A percentile compares a stretch with the other conserved stretches of the same genome.
Evolutionary conservation across 2,329 filamentous ascomycete species (phyloP).

Genomic region (Aspergillus amoenus): DNA sequence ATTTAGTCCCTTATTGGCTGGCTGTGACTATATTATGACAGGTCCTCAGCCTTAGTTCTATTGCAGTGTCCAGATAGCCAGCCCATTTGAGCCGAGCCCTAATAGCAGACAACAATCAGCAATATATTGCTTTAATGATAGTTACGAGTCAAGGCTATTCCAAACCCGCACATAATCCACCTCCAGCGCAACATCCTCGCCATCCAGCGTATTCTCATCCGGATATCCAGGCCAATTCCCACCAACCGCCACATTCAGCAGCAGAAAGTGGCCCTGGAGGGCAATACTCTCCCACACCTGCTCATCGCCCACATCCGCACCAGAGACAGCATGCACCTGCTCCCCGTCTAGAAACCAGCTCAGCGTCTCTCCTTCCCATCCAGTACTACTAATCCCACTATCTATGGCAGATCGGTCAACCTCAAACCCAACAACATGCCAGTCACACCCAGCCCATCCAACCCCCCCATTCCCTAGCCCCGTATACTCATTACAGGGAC

Average conservation of each 20-base stretch:
- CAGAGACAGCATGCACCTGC: background rate
- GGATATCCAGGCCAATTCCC: constrained; percentile 13
- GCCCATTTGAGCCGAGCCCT: no score
- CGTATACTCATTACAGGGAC: constrained; percentile 8
- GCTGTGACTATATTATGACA: no score
- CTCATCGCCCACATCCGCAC: background rate
- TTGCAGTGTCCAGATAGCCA: no score
- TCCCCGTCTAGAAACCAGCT: constrained; percentile 7
- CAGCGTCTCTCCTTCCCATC: background rate
- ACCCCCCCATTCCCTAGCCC: constrained; percentile 9
- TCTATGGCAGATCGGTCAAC: constrained; percentile 3
- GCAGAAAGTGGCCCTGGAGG: constrained; percentile 8
- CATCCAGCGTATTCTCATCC: constrained; percentile 11
- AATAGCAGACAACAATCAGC: no score
- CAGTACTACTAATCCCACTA: background rate
- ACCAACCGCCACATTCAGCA: constrained; percentile 13
- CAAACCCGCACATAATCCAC: constrained; percentile 14
- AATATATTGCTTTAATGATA: no score
- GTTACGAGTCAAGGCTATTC: background rate
- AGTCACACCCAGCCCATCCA: background rate
- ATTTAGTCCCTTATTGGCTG: no score
- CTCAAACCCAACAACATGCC: constrained; percentile 12
- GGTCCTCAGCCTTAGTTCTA: no score
- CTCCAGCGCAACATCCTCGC: constrained; percentile 2
- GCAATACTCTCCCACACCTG: constrained; percentile 5